Conservation (phyloP, 169 alveolate genomes). For the Plasmodium coatneyi region DNA sequence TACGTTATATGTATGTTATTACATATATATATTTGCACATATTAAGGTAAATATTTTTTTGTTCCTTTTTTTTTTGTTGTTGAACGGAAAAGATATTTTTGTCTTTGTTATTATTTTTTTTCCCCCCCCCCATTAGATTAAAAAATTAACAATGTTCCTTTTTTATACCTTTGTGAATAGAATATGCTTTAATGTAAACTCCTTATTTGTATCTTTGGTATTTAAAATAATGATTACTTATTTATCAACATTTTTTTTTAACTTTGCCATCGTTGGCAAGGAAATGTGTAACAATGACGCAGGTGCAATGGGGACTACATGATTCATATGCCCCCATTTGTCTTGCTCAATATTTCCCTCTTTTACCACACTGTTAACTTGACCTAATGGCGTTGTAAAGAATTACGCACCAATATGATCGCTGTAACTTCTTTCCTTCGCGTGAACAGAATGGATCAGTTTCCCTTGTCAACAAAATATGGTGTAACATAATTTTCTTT, state of each 20-base stretch:
- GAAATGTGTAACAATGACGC: neutral
- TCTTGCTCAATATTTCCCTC: neutral
- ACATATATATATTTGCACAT: neutral
- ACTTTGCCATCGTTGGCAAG: neutral
- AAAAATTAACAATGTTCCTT: slow-evolving; percentile 13
- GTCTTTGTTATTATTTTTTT: slow-evolving; percentile 14
- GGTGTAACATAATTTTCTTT: neutral
- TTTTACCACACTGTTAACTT: neutral
- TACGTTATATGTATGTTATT: neutral
- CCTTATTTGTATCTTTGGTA: slow-evolving; percentile 33
- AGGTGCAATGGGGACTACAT: neutral
- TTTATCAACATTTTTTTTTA: slow-evolving; percentile 20
- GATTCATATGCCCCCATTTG: neutral
- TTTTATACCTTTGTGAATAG: neutral
- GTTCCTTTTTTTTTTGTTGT: slow-evolving; percentile 9
- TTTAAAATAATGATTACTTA: slow-evolving; percentile 20
- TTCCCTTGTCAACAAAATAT: neutral
- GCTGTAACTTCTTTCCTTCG: neutral
- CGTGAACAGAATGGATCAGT: neutral
- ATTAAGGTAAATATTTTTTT: neutral
- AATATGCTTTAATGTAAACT: slow-evolving; percentile 47
- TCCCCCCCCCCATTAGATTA: slow-evolving; percentile 7
- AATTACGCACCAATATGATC: neutral
- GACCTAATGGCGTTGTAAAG: neutral
- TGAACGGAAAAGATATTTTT: slow-evolving; percentile 14